phyloP scores from a whole-genome alignment of 495 filamentous ascomycete species.

The Penicilliopsis zonata region DNA sequence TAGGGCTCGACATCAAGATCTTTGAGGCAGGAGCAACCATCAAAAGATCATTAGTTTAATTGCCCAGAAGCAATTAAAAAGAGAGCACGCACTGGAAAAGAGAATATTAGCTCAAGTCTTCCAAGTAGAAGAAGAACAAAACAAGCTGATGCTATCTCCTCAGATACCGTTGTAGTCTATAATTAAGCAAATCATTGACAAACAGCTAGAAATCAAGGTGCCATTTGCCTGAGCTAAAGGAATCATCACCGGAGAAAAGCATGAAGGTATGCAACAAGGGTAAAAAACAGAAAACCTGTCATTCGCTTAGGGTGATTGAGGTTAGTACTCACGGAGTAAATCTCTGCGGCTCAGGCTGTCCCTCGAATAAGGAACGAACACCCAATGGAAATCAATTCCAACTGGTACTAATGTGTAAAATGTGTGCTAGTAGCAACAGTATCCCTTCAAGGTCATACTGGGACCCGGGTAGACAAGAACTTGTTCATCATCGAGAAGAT shows the following conservation, averaged over 20 bases:
- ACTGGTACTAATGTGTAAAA: not conserved
- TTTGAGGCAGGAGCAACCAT: slow-evolving; percentile 6
- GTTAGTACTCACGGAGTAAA: slow-evolving; percentile 10
- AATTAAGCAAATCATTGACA: slow-evolving; percentile 57
- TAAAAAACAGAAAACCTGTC: slow-evolving; percentile 1
- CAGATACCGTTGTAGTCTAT: slow-evolving; percentile 99
- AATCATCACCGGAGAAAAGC: slow-evolving; percentile 31
- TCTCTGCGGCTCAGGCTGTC: not conserved
- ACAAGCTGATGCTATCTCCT: slow-evolving; percentile 23
- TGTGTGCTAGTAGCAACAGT: not conserved
- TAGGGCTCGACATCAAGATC: slow-evolving; percentile 4
- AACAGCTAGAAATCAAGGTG: slow-evolving; percentile 64
- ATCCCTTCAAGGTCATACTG: not conserved
- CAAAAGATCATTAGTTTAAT: not conserved
- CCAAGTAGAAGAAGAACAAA: not conserved
- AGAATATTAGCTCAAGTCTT: slow-evolving; percentile 13
- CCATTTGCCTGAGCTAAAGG: slow-evolving; percentile 37
- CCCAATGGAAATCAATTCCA: not conserved
- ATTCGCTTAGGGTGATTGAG: too few relatives aligned
- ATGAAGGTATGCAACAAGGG: not conserved
- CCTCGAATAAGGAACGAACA: not conserved
- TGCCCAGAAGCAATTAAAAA: not conserved
- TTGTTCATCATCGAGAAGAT: slow-evolving; percentile 4
- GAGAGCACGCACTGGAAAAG: slow-evolving; percentile 4
- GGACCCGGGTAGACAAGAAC: not conserved